phyloP scores from a whole-genome alignment of 257 asterid genomes.

The Echites panduratus region DNA sequence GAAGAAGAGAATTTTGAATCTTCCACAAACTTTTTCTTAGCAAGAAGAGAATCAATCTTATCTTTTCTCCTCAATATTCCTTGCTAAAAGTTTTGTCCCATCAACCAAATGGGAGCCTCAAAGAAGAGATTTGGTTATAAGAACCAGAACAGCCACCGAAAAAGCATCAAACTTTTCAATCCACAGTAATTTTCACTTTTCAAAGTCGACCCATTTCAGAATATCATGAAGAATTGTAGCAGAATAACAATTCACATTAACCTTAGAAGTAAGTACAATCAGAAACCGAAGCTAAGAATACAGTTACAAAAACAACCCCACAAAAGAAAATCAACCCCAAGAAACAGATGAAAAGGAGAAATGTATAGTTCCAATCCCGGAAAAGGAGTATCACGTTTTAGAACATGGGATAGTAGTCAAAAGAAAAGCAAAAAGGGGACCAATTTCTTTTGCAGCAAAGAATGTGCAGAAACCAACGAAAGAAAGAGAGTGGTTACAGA shows the following conservation, averaged over 20 bases:
- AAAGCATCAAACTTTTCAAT: slow-evolving; percentile 15
- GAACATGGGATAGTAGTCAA: not conserved
- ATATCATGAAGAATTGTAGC: slow-evolving; percentile 13
- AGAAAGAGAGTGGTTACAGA: not conserved
- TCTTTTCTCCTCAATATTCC: not conserved
- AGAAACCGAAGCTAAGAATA: not conserved
- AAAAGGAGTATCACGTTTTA: not conserved
- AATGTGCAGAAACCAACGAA: slow-evolving; percentile 5
- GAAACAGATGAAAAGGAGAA: not conserved
- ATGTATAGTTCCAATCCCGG: not conserved
- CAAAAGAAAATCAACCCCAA: not conserved
- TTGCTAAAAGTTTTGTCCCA: not conserved
- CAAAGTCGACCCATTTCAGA: slow-evolving; percentile 21
- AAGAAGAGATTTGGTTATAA: not conserved
- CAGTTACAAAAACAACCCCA: not conserved
- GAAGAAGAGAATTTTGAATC: slow-evolving; percentile 2
- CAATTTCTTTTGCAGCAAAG: slow-evolving; percentile 4
- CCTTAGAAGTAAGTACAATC: slow-evolving; percentile 14
- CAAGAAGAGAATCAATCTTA: slow-evolving; percentile 3
- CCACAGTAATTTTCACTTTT: slow-evolving; percentile 22
- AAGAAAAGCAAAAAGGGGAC: not conserved
- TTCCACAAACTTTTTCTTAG: slow-evolving; percentile 11
- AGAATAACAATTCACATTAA: not conserved
- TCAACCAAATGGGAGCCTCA: not conserved
- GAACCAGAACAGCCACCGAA: slow-evolving; percentile 6